phyloP scores from a whole-genome alignment of 2,329 filamentous ascomycete genomes.

The Fusarium devonianum region DNA sequence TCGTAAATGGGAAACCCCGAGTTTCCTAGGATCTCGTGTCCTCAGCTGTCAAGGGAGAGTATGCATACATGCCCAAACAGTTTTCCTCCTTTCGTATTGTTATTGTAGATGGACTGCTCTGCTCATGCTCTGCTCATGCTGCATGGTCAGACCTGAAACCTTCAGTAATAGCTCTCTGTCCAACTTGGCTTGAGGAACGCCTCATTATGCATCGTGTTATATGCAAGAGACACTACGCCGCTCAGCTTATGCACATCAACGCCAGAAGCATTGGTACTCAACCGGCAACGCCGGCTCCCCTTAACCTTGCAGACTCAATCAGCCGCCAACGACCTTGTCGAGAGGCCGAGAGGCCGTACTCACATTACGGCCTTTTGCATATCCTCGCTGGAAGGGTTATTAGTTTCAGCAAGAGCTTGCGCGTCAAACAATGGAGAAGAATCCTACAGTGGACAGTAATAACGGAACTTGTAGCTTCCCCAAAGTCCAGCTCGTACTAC shows the following conservation, averaged over 20 bases:
- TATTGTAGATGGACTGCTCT: no score
- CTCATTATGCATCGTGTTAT: not conserved
- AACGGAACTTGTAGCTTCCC: not conserved
- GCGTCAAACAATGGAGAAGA: constrained; percentile 31
- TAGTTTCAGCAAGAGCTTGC: constrained; percentile 27
- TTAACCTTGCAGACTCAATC: constrained; percentile 30
- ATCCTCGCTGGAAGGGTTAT: constrained; percentile 5
- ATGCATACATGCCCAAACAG: no score
- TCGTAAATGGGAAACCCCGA: no score
- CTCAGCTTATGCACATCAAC: no score
- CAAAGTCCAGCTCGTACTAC: constrained; percentile 9
- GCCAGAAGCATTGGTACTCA: constrained; percentile 6
- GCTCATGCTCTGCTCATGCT: no score
- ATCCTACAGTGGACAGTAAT: constrained; percentile 3
- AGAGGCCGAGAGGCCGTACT: constrained; percentile 21
- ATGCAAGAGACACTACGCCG: constrained; percentile 5
- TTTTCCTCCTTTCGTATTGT: no score
- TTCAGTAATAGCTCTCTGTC: no score
- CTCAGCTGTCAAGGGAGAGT: no score
- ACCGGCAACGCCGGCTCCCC: constrained; percentile 29
- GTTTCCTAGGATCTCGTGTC: no score
- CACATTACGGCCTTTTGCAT: constrained; percentile 11
- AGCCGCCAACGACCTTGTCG: constrained; percentile 22
- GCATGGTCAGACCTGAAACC: no score
- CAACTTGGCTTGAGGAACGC: not conserved